Evolutionary conservation across 1,139 yeast species (phyloP).

Genomic region (Lodderomyces oxycetoniae): DNA sequence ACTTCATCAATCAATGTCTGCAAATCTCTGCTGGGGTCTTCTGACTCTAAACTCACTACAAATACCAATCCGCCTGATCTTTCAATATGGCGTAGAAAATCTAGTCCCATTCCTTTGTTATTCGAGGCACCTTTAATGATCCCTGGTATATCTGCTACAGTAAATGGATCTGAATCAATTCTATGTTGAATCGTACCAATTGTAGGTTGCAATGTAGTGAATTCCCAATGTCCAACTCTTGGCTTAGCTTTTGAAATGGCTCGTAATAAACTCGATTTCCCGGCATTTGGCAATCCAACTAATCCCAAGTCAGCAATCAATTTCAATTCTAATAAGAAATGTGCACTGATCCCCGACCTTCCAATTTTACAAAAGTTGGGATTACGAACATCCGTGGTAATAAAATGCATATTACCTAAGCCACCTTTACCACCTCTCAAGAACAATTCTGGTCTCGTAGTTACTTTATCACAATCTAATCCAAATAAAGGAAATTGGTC

Average conservation of each 20-base stretch:
- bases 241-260: slow-evolving; percentile 92
- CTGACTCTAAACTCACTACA: slow-evolving; percentile 69
- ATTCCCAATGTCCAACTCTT: slow-evolving; percentile 94
- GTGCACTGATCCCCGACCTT: slow-evolving; percentile 59
- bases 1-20: slow-evolving; percentile 61
- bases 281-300: slow-evolving; percentile 95
- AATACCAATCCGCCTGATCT: slow-evolving; percentile 86
- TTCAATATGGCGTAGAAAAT: slow-evolving; percentile 86
- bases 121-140: slow-evolving; percentile 81
- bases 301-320: slow-evolving; percentile 88
- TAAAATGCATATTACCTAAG: slow-evolving; percentile 91
- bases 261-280: slow-evolving; percentile 81
- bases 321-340: slow-evolving; percentile 76
- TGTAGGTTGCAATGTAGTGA: slow-evolving; percentile 88
- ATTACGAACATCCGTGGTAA: slow-evolving; percentile 76
- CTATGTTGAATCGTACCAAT: slow-evolving; percentile 78
- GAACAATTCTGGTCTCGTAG: slow-evolving; percentile 62
- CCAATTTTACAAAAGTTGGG: slow-evolving; percentile 87
- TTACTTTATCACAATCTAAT: slow-evolving; percentile 63
- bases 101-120: slow-evolving; percentile 90
- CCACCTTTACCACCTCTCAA: slow-evolving; percentile 91
- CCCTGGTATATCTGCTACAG: slow-evolving; percentile 98
- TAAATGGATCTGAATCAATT: slow-evolving; percentile 67
- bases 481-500: slow-evolving; percentile 81
- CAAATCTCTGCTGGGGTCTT: slow-evolving; percentile 62